phyloP scores from a whole-genome alignment of 2,329 filamentous ascomycete genomes.

The Microdochium bolleyi region DNA sequence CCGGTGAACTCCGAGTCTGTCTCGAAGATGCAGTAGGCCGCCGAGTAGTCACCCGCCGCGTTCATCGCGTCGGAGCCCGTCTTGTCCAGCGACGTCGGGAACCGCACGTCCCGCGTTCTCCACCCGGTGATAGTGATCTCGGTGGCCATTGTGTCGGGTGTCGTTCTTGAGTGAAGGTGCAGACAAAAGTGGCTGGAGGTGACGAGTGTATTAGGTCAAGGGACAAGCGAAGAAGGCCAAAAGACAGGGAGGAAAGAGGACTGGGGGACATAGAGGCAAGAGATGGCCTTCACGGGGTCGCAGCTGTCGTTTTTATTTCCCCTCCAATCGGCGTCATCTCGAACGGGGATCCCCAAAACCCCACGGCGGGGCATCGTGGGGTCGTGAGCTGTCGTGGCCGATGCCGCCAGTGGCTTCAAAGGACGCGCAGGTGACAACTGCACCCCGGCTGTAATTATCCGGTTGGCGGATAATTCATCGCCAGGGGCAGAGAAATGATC shows the following conservation, averaged over 20 bases:
- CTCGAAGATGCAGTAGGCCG: constrained; percentile 87
- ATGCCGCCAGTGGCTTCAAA: not conserved
- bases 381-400: not conserved
- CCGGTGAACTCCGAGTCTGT: constrained; percentile 66
- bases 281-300: too few species aligned
- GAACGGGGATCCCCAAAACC: not conserved
- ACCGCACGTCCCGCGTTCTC: constrained; percentile 66
- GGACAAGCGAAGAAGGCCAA: too few species aligned
- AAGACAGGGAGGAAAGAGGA: too few species aligned
- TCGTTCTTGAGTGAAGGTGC: not conserved
- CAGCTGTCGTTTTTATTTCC: too few species aligned
- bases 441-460: not conserved
- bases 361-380: constrained; percentile 1
- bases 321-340: too few species aligned
- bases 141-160: constrained; percentile 25
- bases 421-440: not conserved
- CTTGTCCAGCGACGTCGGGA: constrained; percentile 89
- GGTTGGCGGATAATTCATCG: constrained; percentile 3
- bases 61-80: constrained; percentile 98
- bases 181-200: not conserved
- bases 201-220: too few species aligned
- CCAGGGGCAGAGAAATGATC: not conserved
- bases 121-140: constrained; percentile 67
- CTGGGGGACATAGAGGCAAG: too few species aligned
- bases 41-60: constrained; percentile 82